Conservation (phyloP, 148 eudicot species). For the Heliamphora exappendiculata region DNA sequence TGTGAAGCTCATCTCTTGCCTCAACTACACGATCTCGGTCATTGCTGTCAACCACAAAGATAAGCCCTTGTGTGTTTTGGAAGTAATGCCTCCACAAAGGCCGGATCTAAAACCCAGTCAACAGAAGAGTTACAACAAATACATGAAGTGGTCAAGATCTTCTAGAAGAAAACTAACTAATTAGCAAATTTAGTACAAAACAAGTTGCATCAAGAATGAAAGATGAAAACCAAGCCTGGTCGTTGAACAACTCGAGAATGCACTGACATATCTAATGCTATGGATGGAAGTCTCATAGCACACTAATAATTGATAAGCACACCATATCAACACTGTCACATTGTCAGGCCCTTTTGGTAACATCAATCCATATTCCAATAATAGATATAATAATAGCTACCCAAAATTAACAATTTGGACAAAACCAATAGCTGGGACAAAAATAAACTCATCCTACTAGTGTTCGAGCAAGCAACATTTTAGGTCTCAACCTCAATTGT, state of each 20-base stretch:
- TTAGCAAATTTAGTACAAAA: neutral
- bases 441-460: no score
- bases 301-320: neutral
- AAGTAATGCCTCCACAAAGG: constrained; percentile 12
- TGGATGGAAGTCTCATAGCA: no score
- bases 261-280: neutral
- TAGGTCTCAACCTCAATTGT: no score
- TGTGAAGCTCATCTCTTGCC: constrained; percentile 10
- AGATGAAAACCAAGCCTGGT: neutral
- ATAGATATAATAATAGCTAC: no score
- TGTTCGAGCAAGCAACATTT: no score
- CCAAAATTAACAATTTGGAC: no score
- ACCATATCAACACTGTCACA: neutral
- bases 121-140: neutral
- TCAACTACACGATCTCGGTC: constrained; percentile 7
- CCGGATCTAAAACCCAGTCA: neutral
- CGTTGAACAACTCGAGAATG: neutral
- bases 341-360: no score
- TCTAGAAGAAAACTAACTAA: neutral
- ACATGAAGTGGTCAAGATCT: neutral
- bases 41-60: constrained; percentile 10
- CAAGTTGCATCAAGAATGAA: neutral
- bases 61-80: constrained; percentile 10
- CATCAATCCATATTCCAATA: no score
- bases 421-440: no score